Conservation (phyloP, 2,329 filamentous ascomycete genomes). For the Camptophora hylomeconis region DNA sequence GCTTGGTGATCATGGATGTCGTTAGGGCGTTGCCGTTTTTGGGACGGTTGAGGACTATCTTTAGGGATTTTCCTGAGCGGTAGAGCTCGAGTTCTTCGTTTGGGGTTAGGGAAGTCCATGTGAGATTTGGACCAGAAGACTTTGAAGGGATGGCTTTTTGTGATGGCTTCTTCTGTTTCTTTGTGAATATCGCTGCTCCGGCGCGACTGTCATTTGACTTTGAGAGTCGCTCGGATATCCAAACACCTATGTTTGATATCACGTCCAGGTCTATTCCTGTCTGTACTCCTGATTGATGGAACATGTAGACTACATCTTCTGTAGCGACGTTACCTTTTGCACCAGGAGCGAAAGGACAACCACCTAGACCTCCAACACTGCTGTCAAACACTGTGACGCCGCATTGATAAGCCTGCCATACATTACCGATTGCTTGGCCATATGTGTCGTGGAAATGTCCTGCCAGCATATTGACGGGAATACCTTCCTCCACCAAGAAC, state of each 20-base stretch:
- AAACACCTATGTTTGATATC: constrained; percentile 55
- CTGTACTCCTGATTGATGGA: constrained; percentile 43
- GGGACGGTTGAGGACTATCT: constrained; percentile 23
- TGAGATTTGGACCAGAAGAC: constrained; percentile 12
- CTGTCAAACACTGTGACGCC: constrained; percentile 69
- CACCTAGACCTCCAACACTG: constrained; percentile 67
- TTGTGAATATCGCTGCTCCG: constrained; percentile 40
- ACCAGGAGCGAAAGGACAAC: constrained; percentile 74
- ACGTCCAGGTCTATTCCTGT: constrained; percentile 30
- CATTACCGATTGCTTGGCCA: constrained; percentile 73
- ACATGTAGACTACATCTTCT: constrained; percentile 69
- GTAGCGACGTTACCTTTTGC: constrained; percentile 79
- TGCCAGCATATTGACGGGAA: constrained; percentile 58
- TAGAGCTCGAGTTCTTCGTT: constrained; percentile 19
- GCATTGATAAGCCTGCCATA: constrained; percentile 61
- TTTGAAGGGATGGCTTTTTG: neutral
- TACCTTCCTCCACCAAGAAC: constrained; percentile 31
- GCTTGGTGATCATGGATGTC: constrained; percentile 21
- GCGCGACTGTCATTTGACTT: constrained; percentile 52
- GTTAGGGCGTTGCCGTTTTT: constrained; percentile 30
- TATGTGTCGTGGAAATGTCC: constrained; percentile 88
- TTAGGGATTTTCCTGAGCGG: constrained; percentile 21
- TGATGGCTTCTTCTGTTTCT: neutral
- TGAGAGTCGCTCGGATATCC: constrained; percentile 55
- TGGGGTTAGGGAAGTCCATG: constrained; percentile 14